Percentiles rank a stretch among this genome's conserved stretches.
Conservation (phyloP, 208 protist genomes). For the Trypanosoma theileri region DNA sequence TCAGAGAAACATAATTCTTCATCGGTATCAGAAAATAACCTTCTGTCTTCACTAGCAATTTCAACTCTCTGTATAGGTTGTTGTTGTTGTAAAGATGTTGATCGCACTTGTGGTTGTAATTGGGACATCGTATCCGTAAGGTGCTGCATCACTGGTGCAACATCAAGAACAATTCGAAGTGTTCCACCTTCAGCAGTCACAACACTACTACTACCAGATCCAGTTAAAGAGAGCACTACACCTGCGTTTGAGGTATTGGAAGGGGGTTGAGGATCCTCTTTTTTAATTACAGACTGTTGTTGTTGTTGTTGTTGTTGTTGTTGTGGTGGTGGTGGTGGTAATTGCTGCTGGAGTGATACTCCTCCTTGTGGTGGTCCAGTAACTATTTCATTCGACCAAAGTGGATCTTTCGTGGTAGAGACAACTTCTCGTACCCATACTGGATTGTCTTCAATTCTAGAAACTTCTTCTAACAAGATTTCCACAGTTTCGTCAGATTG, state of each 20-base stretch:
- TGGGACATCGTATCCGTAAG: neutral
- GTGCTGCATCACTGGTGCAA: constrained; percentile 30
- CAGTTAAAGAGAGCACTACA: constrained; percentile 16
- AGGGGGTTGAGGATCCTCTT: neutral
- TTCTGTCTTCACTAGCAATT: constrained; percentile 12
- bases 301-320: neutral
- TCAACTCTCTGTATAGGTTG: constrained; percentile 8
- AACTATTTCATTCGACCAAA: constrained; percentile 11
- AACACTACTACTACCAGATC: constrained; percentile 4
- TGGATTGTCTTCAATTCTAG: neutral
- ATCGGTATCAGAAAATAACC: constrained; percentile 13
- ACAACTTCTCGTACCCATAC: constrained; percentile 29
- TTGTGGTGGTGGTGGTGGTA: neutral
- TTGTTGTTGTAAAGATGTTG: constrained; percentile 5
- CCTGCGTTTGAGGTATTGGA: neutral
- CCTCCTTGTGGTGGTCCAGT: too few relatives aligned
- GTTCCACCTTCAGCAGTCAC: constrained; percentile 4
- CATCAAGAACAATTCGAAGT: constrained; percentile 37
- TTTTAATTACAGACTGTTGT: neutral
- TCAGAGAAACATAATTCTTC: constrained; percentile 26
- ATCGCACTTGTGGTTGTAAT: neutral
- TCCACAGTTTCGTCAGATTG: neutral
- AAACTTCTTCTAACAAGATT: neutral
- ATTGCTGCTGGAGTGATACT: too few relatives aligned
- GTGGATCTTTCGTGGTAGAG: constrained; percentile 19